A percentile compares a stretch with the other conserved stretches of the same genome.
These are phyloP conservation scores for Raphanus sativus DNA, from an alignment of 345 rosid genomes.

Conservation along the genomic window DNA sequence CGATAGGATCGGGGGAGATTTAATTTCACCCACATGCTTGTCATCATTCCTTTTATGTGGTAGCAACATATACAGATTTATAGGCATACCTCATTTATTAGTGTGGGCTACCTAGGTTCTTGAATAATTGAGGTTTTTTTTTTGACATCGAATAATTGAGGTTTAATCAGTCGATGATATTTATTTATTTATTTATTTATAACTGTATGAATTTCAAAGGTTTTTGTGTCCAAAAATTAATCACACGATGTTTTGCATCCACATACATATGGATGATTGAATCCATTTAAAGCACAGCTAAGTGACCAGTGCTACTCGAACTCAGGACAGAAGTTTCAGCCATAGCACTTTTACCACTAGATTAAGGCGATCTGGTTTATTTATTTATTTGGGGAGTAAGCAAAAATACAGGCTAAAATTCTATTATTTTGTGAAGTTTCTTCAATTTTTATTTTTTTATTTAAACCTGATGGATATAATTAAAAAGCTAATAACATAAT, in stretches of 20 bases:
- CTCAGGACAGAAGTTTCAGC: no score
- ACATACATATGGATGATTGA: no score
- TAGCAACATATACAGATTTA: slow-evolving; percentile 29
- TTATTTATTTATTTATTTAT: not conserved
- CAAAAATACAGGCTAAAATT: not conserved
- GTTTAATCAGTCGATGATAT: slow-evolving; percentile 5
- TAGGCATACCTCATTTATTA: slow-evolving; percentile 21
- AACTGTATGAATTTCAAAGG: no score
- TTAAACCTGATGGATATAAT: not conserved
- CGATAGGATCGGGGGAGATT: slow-evolving; percentile 15
- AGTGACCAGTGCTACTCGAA: no score
- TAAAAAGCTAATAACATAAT: not conserved
- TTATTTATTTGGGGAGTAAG: not conserved
- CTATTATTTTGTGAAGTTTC: not conserved
- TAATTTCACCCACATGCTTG: slow-evolving; percentile 33
- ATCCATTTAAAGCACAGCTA: no score
- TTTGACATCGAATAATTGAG: slow-evolving; percentile 38
- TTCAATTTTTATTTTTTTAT: not conserved
- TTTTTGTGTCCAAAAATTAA: no score
- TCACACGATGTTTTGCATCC: no score
- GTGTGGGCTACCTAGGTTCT: slow-evolving; percentile 26
- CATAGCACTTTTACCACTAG: no score
- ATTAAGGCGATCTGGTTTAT: not conserved
- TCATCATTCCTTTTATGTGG: slow-evolving; percentile 24
- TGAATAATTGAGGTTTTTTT: slow-evolving; percentile 37